phyloP scores from a whole-genome alignment of 148 eudicot species.

The Silene conica region DNA sequence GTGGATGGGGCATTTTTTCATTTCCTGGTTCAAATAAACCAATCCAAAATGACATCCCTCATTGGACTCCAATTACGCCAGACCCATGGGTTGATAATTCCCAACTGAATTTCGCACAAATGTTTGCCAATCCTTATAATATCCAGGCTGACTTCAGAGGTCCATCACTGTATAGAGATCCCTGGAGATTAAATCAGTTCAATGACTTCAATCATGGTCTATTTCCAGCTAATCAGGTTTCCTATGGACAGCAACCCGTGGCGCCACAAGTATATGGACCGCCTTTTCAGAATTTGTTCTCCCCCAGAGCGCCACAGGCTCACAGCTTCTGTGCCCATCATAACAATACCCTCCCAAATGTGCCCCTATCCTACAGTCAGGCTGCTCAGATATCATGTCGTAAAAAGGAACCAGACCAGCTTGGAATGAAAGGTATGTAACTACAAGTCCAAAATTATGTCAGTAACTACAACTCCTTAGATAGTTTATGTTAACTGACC shows the following conservation, averaged over 20 bases:
- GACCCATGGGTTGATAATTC: conserved; percentile 21
- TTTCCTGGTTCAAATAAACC: conserved; percentile 8
- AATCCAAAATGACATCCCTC: conserved; percentile 8
- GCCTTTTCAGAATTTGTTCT: conserved; percentile 1
- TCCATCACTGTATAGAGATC: conserved; percentile 9
- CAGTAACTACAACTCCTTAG: too few species aligned
- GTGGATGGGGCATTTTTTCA: conserved; percentile 2
- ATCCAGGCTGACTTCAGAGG: conserved; percentile 15
- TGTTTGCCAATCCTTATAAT: conserved; percentile 12
- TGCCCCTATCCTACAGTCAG: conserved; percentile 16
- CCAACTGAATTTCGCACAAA: conserved; percentile 16
- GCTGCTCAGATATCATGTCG: conserved; percentile 14
- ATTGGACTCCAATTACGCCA: conserved; percentile 2
- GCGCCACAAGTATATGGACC: conserved; percentile 8
- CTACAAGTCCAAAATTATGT: background rate
- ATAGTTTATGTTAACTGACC: background rate
- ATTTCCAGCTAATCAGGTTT: conserved; percentile 5
- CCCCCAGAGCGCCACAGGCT: conserved; percentile 10
- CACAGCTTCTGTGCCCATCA: conserved; percentile 17
- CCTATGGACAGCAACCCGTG: conserved; percentile 8
- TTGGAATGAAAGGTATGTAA: conserved; percentile 18
- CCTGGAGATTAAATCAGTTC: conserved; percentile 19
- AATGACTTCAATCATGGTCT: background rate
- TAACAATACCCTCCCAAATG: conserved; percentile 9
- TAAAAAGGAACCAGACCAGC: conserved; percentile 17